Evolutionary conservation across 2,329 filamentous ascomycete genomes (phyloP), one percentile per base, ranked within the genome.

Genomic region (Alternaria longipes): DNA sequence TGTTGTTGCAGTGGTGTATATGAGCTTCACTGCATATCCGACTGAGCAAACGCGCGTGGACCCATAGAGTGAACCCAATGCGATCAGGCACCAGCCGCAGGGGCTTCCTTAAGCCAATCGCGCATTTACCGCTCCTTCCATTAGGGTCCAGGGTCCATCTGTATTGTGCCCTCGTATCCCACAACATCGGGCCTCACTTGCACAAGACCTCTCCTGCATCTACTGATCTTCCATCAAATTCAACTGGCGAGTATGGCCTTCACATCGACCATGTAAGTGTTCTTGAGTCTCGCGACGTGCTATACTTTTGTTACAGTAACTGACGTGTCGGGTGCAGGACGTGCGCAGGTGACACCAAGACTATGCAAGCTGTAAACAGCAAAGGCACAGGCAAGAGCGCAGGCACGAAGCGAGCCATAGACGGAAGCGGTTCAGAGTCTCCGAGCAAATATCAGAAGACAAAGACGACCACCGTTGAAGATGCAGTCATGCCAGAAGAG

Each of bases 401-500:
- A 26, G 42, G n/a, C 16, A 56, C 30, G 20, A 65, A 68, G 38
- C 54, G 60, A 20, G 12, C 32, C 12, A 16, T 20, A n/a, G 34
- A 24, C 16, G 28, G 56, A 26, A 22, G 26, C 12, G 28, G 24
- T 36, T 22, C 44, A n/a, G 49, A 55, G 16, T 20, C 24, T 28
- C 26, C 54, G 12, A 34, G 11, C 2, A 70, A 72, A 51, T 54
- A 56, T 22, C 56, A 49, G 9, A 64, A 64, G 26, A 34, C 7
- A 14, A 36, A 34, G 12, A 4, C 46, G 16, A 14, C 26, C 4
- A 18, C 36, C n/a, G 3, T n/a, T 26, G 16, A 54, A 46, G 41
- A 30, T 4, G 14, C 32, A 18, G 38, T 12, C 8, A 14, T 45
- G 16, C 26, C 26, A 18, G 26, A 57, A 28, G 38, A 4, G 20